Percentiles rank a stretch among this genome's conserved stretches.
These are phyloP conservation scores for Penicillium sclerotigenum DNA, from an alignment of 2,329 filamentous ascomycete species.

Conservation along the genomic window DNA sequence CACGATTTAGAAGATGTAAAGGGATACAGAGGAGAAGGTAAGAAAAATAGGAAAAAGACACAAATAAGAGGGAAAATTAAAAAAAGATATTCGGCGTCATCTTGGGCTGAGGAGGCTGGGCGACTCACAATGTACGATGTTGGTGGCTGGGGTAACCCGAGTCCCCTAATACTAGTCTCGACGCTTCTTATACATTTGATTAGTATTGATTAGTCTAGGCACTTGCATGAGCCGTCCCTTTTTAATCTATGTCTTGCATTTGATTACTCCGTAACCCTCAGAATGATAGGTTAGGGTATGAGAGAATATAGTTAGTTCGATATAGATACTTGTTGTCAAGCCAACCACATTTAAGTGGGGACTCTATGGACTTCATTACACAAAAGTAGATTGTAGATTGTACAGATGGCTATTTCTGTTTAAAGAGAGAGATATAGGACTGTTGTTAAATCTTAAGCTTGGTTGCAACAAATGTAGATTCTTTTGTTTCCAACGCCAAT, in stretches of 20 bases:
- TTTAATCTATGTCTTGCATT: conserved; percentile 23
- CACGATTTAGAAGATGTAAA: conserved; percentile 9
- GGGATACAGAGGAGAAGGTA: conserved; percentile 3
- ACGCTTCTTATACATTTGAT: not conserved
- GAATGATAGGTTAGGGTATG: not conserved
- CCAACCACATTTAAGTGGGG: conserved; percentile 3
- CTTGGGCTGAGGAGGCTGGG: conserved; percentile 32
- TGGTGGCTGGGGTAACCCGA: conserved; percentile 32
- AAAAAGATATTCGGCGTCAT: conserved; percentile 14
- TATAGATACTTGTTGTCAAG: not conserved
- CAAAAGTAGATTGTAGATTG: not conserved
- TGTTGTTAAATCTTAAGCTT: not conserved
- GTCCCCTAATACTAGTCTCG: not conserved
- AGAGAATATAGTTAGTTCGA: too few species aligned
- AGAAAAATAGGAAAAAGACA: conserved; percentile 10
- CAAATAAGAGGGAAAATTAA: conserved; percentile 6
- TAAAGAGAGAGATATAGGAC: too few species aligned
- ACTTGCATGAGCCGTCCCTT: conserved; percentile 5
- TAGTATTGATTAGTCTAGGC: conserved; percentile 6
- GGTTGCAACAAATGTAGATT: not conserved
- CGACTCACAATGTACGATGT: conserved; percentile 23
- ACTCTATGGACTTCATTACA: not conserved
- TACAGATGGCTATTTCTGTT: not conserved
- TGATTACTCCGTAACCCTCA: conserved; percentile 5
- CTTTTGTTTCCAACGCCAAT: not conserved